Evolutionary conservation across 2,329 filamentous ascomycete genomes (phyloP), one percentile per base, ranked within the genome.

Genomic region (Pestalotiopsis sp.): DNA sequence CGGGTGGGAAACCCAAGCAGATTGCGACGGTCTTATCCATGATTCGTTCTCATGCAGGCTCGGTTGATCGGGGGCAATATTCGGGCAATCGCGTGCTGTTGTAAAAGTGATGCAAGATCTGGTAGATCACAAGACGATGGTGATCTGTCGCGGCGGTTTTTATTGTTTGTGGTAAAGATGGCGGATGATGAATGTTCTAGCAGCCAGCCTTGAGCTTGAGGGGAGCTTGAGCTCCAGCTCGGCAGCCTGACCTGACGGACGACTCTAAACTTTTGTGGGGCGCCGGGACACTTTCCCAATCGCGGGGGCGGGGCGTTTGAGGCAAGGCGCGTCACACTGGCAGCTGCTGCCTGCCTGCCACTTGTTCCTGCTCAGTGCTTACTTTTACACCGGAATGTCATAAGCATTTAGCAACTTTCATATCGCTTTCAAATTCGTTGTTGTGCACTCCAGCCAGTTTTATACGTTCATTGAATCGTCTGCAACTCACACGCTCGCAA

Each of bases 1-100:
- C 73, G 12, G 80, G 78, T 68, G 83, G 80, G 70, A 87, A 87
- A 60, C 78, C 76, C 71, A 81, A 73, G 67, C 88, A 80, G 59
- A 79, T 73, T 52, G 79, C 73, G 45, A 76, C 78, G 66, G 75
- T 74, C 64, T 77, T 75, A 36, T 83, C 81, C 82, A 84, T 84
- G 70, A 41, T 70, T 73, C 12, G 31, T 25, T 59, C 56, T 38
- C 61, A 31, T 23, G 61, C 20, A 20, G 39, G 61, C 36, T 6
- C 14, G 12, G 38, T n/a, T 6, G 6, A 14, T 23, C 4, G 61
- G 12, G 13, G 20, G 25, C 11, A 17, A 23, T 39, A 9, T 31
- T 20, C 17, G 36, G n/a, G 11, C 20, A 52, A n/a, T 7, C 20
- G 45, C 3, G 17, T 17, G 45, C 17, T 52, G 17, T 4, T 52